phyloP scores from a whole-genome alignment of 2,329 filamentous ascomycete genomes.

The Coniochaeta prunicola region DNA sequence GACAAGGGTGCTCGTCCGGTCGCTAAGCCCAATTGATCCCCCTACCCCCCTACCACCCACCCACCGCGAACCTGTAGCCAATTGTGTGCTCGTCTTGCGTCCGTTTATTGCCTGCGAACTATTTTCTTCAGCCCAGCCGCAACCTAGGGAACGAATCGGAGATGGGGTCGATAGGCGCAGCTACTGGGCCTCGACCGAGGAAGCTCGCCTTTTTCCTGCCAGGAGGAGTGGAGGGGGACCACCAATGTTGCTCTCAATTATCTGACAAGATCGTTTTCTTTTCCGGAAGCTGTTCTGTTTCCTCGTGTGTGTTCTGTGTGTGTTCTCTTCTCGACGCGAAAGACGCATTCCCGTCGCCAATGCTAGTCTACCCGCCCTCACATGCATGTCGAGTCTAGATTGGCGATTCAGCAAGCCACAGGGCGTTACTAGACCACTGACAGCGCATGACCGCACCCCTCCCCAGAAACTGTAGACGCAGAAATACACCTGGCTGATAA shows the following conservation, averaged over 20 bases:
- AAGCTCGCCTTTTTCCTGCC: neutral
- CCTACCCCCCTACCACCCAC: neutral
- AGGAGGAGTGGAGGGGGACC: neutral
- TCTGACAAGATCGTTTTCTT: neutral
- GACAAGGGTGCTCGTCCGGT: neutral
- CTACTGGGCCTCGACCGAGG: neutral
- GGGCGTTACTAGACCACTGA: neutral
- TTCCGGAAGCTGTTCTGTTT: neutral
- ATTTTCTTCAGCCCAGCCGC: constrained; percentile 1
- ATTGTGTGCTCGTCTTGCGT: neutral
- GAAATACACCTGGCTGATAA: neutral
- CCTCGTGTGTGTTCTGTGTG: neutral
- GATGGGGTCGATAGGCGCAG: neutral
- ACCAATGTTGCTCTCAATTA: neutral
- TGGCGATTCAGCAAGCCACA: neutral
- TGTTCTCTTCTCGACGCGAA: neutral
- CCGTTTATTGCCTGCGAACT: constrained; percentile 1
- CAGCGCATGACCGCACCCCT: neutral
- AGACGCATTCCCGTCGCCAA: neutral
- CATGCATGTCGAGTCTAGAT: neutral
- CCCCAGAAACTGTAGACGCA: neutral
- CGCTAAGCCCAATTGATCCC: neutral
- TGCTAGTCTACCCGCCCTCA: neutral
- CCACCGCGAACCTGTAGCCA: neutral
- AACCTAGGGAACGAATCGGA: neutral